Evolutionary conservation across 805 yeast species (phyloP).

Genomic region (Candida gorgasii): DNA sequence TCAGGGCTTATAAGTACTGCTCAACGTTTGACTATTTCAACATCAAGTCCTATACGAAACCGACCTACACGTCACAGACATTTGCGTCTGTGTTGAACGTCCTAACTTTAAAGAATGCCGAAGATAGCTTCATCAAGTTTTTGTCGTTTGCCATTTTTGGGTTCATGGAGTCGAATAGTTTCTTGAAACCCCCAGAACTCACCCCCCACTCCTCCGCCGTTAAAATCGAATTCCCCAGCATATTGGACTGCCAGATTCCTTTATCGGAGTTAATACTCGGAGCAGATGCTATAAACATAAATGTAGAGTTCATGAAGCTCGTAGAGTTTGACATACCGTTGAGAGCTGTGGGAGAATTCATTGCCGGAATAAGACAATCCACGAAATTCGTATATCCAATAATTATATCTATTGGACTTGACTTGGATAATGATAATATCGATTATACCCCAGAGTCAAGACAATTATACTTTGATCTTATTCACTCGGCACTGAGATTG

Average conservation of each 20-base stretch:
- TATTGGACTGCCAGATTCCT: neutral
- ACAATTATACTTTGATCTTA: neutral
- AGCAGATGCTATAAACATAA: neutral
- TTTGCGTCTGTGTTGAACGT: neutral
- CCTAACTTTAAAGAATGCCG: neutral
- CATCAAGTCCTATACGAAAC: constrained; percentile 9
- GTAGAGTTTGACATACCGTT: neutral
- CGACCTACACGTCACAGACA: neutral
- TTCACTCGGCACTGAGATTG: neutral
- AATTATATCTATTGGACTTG: neutral
- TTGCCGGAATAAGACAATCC: neutral
- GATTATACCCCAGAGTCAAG: neutral
- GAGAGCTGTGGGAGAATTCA: neutral
- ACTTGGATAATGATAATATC: neutral
- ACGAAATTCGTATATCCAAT: neutral
- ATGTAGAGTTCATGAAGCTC: neutral
- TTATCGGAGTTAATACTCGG: neutral
- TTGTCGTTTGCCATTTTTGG: neutral
- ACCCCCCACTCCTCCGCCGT: neutral
- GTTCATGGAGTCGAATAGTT: neutral
- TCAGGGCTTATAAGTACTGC: constrained; percentile 11
- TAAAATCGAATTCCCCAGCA: neutral
- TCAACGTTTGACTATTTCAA: constrained; percentile 17
- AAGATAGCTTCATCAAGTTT: constrained; percentile 1
- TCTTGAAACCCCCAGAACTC: neutral